These are phyloP conservation scores for Aphanoascus verrucosus DNA, from an alignment of 2,329 filamentous ascomycete species.

Conservation along the genomic window DNA sequence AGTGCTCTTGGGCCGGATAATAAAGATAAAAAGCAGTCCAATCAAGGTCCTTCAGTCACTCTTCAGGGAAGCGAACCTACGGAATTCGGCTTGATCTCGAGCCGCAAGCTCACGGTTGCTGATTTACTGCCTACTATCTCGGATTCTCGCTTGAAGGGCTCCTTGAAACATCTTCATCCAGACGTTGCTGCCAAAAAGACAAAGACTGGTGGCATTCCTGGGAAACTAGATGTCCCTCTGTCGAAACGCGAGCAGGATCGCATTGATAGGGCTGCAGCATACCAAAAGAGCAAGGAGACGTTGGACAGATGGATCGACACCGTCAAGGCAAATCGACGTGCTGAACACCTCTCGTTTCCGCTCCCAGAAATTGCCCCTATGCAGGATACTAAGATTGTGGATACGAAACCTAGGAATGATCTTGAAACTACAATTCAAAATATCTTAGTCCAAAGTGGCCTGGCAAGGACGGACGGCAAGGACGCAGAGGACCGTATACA, in stretches of 20 bases:
- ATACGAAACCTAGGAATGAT: slow-evolving; percentile 59
- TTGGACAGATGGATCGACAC: slow-evolving; percentile 88
- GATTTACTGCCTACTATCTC: slow-evolving; percentile 64
- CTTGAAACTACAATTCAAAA: slow-evolving; percentile 76
- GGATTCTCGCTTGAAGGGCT: slow-evolving; percentile 65
- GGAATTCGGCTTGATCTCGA: slow-evolving; percentile 47
- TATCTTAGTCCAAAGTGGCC: slow-evolving; percentile 81
- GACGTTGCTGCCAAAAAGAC: slow-evolving; percentile 33
- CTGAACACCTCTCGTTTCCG: slow-evolving; percentile 83
- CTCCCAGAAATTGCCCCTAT: slow-evolving; percentile 60
- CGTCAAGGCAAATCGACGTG: slow-evolving; percentile 83
- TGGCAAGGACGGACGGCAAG: slow-evolving; percentile 50
- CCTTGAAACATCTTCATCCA: slow-evolving; percentile 58
- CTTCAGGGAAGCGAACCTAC: slow-evolving; percentile 54
- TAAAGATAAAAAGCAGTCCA: slow-evolving; percentile 26
- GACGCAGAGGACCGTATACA: slow-evolving; percentile 54
- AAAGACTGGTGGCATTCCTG: slow-evolving; percentile 45
- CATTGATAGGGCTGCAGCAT: slow-evolving; percentile 69
- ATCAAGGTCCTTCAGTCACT: slow-evolving; percentile 28
- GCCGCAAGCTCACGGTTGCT: slow-evolving; percentile 60
- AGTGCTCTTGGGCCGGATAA: slow-evolving; percentile 47
- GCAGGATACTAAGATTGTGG: slow-evolving; percentile 44
- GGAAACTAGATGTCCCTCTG: slow-evolving; percentile 71
- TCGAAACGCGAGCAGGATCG: slow-evolving; percentile 78
- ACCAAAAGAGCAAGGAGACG: slow-evolving; percentile 83